phyloP scores from a whole-genome alignment of 495 filamentous ascomycete species.

The Sordaria brevicollis region DNA sequence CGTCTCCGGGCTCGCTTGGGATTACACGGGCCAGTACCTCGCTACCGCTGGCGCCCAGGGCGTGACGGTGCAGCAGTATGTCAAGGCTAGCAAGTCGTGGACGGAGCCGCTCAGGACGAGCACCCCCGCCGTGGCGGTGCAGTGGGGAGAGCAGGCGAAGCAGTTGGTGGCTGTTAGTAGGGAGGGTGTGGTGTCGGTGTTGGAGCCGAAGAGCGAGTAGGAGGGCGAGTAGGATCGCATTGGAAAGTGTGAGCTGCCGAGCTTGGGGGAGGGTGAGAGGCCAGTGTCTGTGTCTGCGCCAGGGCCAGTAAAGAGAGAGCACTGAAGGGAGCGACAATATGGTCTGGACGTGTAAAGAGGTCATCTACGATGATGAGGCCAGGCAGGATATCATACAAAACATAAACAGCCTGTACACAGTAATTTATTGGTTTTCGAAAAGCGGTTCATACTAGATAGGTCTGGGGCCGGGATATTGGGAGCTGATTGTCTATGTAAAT shows the following conservation, averaged over 20 bases:
- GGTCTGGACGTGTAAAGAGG: neutral
- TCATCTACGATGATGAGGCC: neutral
- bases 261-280: neutral
- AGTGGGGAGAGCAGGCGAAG: slow-evolving; percentile 68
- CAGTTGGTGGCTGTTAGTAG: slow-evolving; percentile 62
- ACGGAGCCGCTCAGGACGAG: slow-evolving; percentile 73
- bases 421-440: neutral
- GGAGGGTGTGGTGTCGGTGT: slow-evolving; percentile 62
- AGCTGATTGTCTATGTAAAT: neutral
- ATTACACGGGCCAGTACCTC: slow-evolving; percentile 91
- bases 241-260: neutral
- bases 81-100: slow-evolving; percentile 76
- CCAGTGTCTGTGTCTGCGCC: too few relatives aligned
- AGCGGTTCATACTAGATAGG: neutral
- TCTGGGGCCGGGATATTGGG: neutral
- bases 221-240: slow-evolving; percentile 6
- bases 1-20: slow-evolving; percentile 68
- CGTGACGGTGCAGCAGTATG: slow-evolving; percentile 77
- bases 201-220: slow-evolving; percentile 29
- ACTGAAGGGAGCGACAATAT: neutral
- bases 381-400: neutral
- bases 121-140: slow-evolving; percentile 57
- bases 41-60: slow-evolving; percentile 72
- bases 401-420: neutral
- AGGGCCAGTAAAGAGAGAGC: too few relatives aligned